Evolutionary conservation across 1,284 basidiomycete species (phyloP), one percentile per base, ranked within the genome.

Genomic region (Lentinula novae-zelandiae): DNA sequence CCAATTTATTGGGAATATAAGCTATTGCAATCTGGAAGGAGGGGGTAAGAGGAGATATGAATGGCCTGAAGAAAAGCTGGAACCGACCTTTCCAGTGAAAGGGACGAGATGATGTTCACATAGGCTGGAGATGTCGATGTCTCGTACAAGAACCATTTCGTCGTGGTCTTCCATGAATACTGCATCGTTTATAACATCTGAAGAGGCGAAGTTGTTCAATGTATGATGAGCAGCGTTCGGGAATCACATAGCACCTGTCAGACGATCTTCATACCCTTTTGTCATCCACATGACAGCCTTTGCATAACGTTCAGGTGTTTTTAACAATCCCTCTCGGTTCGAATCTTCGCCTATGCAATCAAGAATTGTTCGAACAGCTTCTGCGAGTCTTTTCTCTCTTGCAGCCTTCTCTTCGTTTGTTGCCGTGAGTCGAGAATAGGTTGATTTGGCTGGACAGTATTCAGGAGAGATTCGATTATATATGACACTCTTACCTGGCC

Each of bases 211-310:
- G 20, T 36, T 20, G 54, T 44, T 54, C 38, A 53, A 40, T 54
- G 31, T 33, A 59, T 46, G 39, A 34, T 31, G 49, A 56, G 60
- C 44, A 66, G 67, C 54, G 46, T 60, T 36, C 59, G 61, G 58
- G 62, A 61, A 58, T 65, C 60, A 39, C 57, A 58, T 66, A 63
- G 67, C 63, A 93, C 94, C 93, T 75, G 87, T 85, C 65, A 99
- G 76, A 65, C 93, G 85, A 74, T 98, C 96, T 72, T 98, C 97
- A 76, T 99, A 99, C 2, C 97, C 97, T 70, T 92, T 90, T 39
- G 97, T 99, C 96, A 99, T 98, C 95, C 95, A 99, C 80, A 99
- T 86, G 58, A 99, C 79, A 33, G 97, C 96, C 74, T 99, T 93
- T 34, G 96, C 96, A 75, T 98, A 99, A 49, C 97, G 84, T 69